phyloP scores from a whole-genome alignment of 768 basidiomycete species.

The Tylopilus rubrobrunneus region DNA sequence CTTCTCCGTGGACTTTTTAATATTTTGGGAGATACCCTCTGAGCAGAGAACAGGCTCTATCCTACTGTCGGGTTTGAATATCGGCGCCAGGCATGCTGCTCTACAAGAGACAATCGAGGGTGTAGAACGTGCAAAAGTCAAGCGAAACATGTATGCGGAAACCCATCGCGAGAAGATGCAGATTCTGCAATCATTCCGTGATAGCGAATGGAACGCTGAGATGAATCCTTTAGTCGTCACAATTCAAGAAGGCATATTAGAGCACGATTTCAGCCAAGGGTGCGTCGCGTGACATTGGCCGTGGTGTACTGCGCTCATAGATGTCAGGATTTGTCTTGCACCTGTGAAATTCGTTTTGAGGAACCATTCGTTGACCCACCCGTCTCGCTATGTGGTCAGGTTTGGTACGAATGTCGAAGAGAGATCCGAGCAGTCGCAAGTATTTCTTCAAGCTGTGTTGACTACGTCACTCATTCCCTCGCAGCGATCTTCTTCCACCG shows the following conservation, averaged over 20 bases:
- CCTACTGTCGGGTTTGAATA: conserved; percentile 50
- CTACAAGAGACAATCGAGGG: conserved; percentile 59
- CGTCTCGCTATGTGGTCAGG: conserved; percentile 54
- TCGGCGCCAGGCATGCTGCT: conserved; percentile 68
- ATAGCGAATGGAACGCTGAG: conserved; percentile 75
- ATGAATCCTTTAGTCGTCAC: conserved; percentile 66
- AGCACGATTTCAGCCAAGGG: conserved; percentile 71
- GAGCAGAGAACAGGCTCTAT: conserved; percentile 60
- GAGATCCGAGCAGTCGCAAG: conserved; percentile 21
- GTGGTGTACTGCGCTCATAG: conserved; percentile 4
- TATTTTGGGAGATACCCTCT: conserved; percentile 73
- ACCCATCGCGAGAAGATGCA: conserved; percentile 70
- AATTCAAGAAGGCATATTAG: conserved; percentile 41
- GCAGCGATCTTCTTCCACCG: conserved; percentile 45
- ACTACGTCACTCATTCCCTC: conserved; percentile 6
- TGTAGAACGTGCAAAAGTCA: conserved; percentile 59
- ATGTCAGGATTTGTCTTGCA: conserved; percentile 49
- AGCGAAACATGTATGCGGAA: conserved; percentile 89
- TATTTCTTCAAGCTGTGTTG: background rate
- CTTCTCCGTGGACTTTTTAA: conserved; percentile 60
- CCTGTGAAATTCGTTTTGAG: conserved; percentile 55
- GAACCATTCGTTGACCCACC: conserved; percentile 68
- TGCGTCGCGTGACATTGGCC: conserved; percentile 35
- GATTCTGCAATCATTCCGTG: conserved; percentile 61
- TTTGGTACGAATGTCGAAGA: conserved; percentile 32